phyloP scores from a whole-genome alignment of 2,329 filamentous ascomycete genomes.

The Cordyceps pruinosa region DNA sequence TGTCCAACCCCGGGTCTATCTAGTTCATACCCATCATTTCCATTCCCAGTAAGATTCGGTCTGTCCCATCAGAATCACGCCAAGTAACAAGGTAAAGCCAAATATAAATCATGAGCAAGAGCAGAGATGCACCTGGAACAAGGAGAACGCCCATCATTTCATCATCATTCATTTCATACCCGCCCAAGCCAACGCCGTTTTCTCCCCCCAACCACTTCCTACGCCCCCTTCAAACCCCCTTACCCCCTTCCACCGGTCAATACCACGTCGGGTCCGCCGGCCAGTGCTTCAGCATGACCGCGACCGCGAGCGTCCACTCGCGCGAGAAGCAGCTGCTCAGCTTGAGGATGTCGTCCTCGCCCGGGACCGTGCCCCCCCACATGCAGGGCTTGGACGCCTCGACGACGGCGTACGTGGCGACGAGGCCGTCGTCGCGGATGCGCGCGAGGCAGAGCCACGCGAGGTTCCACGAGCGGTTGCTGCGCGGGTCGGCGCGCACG shows the following conservation, averaged over 20 bases:
- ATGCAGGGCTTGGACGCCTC: slow-evolving; percentile 60
- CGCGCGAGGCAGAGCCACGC: slow-evolving; percentile 66
- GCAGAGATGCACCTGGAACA: neutral
- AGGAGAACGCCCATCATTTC: neutral
- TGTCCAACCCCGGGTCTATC: neutral
- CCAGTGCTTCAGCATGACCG: slow-evolving; percentile 65
- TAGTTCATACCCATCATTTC: neutral
- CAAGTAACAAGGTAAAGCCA: neutral
- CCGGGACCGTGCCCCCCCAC: slow-evolving; percentile 58
- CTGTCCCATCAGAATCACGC: neutral
- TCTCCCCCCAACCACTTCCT: too few species aligned
- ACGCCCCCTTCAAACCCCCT: too few species aligned
- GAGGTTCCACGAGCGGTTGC: slow-evolving; percentile 67
- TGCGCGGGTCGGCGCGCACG: slow-evolving; percentile 57
- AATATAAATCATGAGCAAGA: neutral
- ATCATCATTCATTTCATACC: neutral
- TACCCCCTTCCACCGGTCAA: slow-evolving; percentile 22
- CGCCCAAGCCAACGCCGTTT: neutral
- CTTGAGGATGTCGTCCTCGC: slow-evolving; percentile 47
- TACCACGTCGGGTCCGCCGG: slow-evolving; percentile 50
- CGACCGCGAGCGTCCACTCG: slow-evolving; percentile 61
- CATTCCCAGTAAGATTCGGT: too few species aligned
- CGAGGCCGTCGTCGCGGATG: slow-evolving; percentile 55
- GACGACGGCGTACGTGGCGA: slow-evolving; percentile 51
- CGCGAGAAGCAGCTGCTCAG: slow-evolving; percentile 55